These are phyloP conservation scores for Curvularia spicifera DNA, from an alignment of 2,329 filamentous ascomycete genomes.

Conservation along the genomic window DNA sequence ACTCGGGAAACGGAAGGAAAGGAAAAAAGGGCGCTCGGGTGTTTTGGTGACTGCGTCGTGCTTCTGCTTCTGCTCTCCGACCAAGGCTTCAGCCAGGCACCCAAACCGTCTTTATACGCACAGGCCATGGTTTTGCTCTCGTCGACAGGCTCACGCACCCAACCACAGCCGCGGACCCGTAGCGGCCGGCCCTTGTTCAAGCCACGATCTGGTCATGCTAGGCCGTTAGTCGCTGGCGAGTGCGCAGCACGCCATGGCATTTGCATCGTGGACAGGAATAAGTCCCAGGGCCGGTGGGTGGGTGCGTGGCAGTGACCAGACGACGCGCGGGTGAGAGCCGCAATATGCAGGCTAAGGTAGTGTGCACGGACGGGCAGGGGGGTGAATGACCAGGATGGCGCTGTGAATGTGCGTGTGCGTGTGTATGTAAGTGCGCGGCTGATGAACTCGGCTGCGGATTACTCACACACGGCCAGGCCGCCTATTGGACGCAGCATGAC, in stretches of 20 bases:
- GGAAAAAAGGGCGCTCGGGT: slow-evolving; percentile 16
- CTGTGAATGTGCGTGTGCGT: slow-evolving; percentile 3
- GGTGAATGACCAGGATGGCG: background rate
- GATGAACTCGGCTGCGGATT: slow-evolving; percentile 11
- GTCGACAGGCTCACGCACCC: slow-evolving; percentile 7
- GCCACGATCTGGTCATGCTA: slow-evolving; percentile 30
- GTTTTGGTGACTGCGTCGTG: slow-evolving; percentile 23
- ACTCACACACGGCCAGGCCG: background rate
- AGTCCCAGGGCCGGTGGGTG: slow-evolving; percentile 32
- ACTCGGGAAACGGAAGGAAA: slow-evolving; percentile 16
- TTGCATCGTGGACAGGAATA: slow-evolving; percentile 35
- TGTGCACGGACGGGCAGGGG: slow-evolving; percentile 10
- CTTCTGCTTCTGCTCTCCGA: slow-evolving; percentile 3
- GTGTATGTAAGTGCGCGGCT: slow-evolving; percentile 14
- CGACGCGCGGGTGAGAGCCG: slow-evolving; percentile 26
- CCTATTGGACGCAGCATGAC: slow-evolving; percentile 1
- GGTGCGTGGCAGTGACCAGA: slow-evolving; percentile 28
- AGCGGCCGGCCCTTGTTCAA: slow-evolving; percentile 23
- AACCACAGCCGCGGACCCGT: slow-evolving; percentile 25
- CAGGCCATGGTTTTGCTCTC: slow-evolving; percentile 13
- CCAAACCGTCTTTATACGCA: slow-evolving; percentile 45
- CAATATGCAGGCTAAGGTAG: slow-evolving; percentile 15
- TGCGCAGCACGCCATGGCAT: slow-evolving; percentile 17
- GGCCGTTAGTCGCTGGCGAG: slow-evolving; percentile 28
- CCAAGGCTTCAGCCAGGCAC: slow-evolving; percentile 20